Evolutionary conservation across 164 flowering plant genomes (phyloP).

Genomic region (Taxillus chinensis): DNA sequence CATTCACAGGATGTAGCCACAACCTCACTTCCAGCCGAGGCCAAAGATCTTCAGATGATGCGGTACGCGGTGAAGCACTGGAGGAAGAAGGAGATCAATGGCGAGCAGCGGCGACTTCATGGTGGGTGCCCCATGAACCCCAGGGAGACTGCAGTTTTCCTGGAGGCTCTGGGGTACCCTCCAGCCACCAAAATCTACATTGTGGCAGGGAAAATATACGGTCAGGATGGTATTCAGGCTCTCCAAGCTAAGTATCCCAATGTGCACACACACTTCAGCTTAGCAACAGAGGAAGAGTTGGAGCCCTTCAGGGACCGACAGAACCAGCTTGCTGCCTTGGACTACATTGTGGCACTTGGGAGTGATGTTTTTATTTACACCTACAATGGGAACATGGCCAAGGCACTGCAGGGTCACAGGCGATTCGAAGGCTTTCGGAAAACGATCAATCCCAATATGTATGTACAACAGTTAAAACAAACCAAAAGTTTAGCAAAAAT

Average conservation of each 20-base stretch:
- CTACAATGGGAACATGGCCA: slow-evolving; percentile 50
- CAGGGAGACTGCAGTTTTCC: slow-evolving; percentile 35
- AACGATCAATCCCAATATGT: slow-evolving; percentile 43
- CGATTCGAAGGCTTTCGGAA: slow-evolving; percentile 29
- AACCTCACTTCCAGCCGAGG: slow-evolving; percentile 27
- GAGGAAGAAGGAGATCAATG: slow-evolving; percentile 35
- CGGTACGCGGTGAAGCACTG: slow-evolving; percentile 26
- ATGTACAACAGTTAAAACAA: neutral
- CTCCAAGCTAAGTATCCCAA: slow-evolving; percentile 28
- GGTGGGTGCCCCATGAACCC: slow-evolving; percentile 52
- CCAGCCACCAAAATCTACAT: slow-evolving; percentile 30
- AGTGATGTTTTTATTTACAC: slow-evolving; percentile 41
- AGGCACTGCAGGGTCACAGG: slow-evolving; percentile 39
- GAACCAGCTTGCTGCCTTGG: slow-evolving; percentile 47
- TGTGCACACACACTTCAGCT: slow-evolving; percentile 20
- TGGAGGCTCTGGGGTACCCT: slow-evolving; percentile 43
- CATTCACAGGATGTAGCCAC: slow-evolving; percentile 52
- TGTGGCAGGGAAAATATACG: slow-evolving; percentile 46
- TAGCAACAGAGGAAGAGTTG: slow-evolving; percentile 37
- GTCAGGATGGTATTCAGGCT: slow-evolving; percentile 22
- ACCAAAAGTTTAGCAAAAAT: neutral
- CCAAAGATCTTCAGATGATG: slow-evolving; percentile 21
- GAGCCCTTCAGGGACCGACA: slow-evolving; percentile 16
- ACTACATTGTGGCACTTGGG: slow-evolving; percentile 31
- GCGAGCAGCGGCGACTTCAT: slow-evolving; percentile 12